These are phyloP conservation scores for Myriosclerotinia duriaeana DNA, from an alignment of 2,329 filamentous ascomycete genomes.

Conservation along the genomic window DNA sequence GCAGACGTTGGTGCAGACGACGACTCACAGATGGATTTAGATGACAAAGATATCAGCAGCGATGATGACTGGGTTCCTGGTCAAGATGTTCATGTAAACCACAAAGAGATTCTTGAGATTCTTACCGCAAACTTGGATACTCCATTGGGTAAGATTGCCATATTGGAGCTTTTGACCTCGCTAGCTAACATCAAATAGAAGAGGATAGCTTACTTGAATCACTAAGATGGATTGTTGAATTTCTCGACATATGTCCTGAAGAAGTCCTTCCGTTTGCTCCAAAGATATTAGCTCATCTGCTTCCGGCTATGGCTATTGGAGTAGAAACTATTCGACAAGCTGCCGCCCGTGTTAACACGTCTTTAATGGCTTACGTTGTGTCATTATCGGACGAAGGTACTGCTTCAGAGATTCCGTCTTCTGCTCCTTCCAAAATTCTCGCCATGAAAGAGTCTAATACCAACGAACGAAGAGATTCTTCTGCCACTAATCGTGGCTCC, in stretches of 20 bases:
- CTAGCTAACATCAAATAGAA: slow-evolving; percentile 51
- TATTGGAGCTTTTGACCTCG: not conserved
- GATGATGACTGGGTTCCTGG: slow-evolving; percentile 97
- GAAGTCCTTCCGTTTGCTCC: slow-evolving; percentile 95
- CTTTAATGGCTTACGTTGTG: slow-evolving; percentile 91
- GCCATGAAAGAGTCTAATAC: slow-evolving; percentile 42
- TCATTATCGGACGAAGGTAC: slow-evolving; percentile 71
- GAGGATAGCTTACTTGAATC: slow-evolving; percentile 91
- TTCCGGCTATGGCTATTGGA: slow-evolving; percentile 90
- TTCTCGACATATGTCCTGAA: slow-evolving; percentile 95
- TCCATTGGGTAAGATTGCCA: slow-evolving; percentile 59
- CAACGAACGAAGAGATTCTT: slow-evolving; percentile 39
- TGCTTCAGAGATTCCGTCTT: slow-evolving; percentile 44
- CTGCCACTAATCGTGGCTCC: slow-evolving; percentile 40
- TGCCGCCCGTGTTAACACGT: slow-evolving; percentile 84
- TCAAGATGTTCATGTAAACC: slow-evolving; percentile 93
- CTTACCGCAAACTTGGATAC: slow-evolving; percentile 85
- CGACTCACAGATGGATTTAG: slow-evolving; percentile 56
- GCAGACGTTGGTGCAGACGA: slow-evolving; percentile 55
- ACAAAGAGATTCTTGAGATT: slow-evolving; percentile 88
- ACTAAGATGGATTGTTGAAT: slow-evolving; percentile 90
- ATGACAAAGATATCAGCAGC: slow-evolving; percentile 59
- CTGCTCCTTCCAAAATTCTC: slow-evolving; percentile 45
- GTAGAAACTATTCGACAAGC: slow-evolving; percentile 87
- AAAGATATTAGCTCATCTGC: slow-evolving; percentile 82